Conservation (phyloP, 257 asterid genomes). For the Plantago ovata region DNA sequence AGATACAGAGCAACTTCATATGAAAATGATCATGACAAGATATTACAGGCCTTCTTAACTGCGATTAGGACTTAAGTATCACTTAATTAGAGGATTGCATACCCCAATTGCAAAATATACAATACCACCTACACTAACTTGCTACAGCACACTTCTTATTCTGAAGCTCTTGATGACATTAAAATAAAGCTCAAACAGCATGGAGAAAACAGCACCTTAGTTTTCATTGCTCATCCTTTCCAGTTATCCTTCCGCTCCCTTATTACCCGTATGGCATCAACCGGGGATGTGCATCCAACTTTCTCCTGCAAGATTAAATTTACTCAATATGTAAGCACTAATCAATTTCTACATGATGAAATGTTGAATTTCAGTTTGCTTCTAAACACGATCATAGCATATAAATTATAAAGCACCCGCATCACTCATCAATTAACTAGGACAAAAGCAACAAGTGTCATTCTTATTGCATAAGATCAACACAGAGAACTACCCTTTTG, state of each 20-base stretch:
- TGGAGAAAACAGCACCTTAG: too few relatives aligned
- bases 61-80: too few relatives aligned
- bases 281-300: conserved; percentile 72
- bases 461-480: too few relatives aligned
- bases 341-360: background rate
- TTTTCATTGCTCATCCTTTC: conserved; percentile 39
- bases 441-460: too few relatives aligned
- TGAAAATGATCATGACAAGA: too few relatives aligned
- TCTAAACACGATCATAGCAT: background rate
- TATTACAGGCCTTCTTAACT: too few relatives aligned
- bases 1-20: too few relatives aligned
- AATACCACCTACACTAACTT: background rate
- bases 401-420: background rate
- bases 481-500: too few relatives aligned
- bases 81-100: too few relatives aligned
- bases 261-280: conserved; percentile 68
- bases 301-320: conserved; percentile 41
- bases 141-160: conserved; percentile 6
- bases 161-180: background rate
- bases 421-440: too few relatives aligned
- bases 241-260: conserved; percentile 74
- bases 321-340: too few relatives aligned
- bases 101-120: background rate
- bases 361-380: background rate
- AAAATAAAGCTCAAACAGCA: background rate